Percentiles rank a stretch among this genome's conserved stretches.
These are phyloP conservation scores for Neoboletus magnificus DNA, from an alignment of 768 basidiomycete genomes.

Conservation along the genomic window DNA sequence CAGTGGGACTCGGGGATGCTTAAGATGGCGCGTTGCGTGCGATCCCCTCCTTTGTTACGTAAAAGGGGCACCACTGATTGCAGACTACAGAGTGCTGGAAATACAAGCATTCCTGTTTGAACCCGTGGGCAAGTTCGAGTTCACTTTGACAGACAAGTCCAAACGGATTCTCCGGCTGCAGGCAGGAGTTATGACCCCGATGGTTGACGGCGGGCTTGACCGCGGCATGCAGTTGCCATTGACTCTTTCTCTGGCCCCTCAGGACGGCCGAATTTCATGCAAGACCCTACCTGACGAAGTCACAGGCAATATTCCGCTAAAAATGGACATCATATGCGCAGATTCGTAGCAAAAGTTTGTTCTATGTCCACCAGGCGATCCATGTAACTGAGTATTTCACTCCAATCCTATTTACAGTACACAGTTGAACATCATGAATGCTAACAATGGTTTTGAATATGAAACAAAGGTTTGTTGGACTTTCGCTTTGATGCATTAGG, in stretches of 20 bases:
- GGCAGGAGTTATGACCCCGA: conserved; percentile 33
- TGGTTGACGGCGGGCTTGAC: conserved; percentile 31
- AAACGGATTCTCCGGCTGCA: conserved; percentile 29
- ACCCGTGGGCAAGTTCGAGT: conserved; percentile 51
- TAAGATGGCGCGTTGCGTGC: conserved; percentile 31
- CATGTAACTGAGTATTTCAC: too few species aligned
- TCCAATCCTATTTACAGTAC: too few species aligned
- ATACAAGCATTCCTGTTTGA: conserved; percentile 55
- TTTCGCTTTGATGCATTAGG: too few species aligned
- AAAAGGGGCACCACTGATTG: neutral
- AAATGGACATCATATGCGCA: too few species aligned
- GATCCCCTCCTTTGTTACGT: neutral
- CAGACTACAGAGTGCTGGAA: conserved; percentile 37
- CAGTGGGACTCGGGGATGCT: conserved; percentile 15
- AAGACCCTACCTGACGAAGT: neutral
- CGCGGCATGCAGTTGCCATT: conserved; percentile 32
- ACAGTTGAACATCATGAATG: too few species aligned
- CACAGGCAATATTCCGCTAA: neutral
- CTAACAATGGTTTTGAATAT: too few species aligned
- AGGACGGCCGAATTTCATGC: neutral
- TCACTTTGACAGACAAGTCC: conserved; percentile 33
- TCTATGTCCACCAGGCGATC: too few species aligned
- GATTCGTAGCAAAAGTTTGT: too few species aligned
- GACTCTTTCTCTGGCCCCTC: conserved; percentile 11
- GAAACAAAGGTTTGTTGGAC: too few species aligned